Evolutionary conservation across 345 rosid genomes (phyloP).

Genomic region (thale cress (Arabidopsis thaliana)): DNA sequence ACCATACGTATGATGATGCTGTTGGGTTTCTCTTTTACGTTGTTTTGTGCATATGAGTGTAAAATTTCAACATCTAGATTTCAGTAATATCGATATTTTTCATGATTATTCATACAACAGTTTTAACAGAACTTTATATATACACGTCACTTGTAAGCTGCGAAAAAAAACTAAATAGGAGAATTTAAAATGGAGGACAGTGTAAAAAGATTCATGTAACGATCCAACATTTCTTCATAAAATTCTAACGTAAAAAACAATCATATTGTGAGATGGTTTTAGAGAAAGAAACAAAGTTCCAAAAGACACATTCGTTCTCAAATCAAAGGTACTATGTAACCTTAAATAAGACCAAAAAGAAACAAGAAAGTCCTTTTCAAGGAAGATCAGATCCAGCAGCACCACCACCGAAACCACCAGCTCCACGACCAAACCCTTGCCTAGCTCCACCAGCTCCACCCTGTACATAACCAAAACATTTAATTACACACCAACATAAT

Average conservation of each 20-base stretch:
- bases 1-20: background rate
- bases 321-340: constrained; percentile 25
- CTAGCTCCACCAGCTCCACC: constrained; percentile 73
- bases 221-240: constrained; percentile 6
- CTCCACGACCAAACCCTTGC: constrained; percentile 76
- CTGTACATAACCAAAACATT: constrained; percentile 37
- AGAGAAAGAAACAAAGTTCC: constrained; percentile 20
- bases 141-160: too few relatives aligned
- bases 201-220: background rate
- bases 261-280: constrained; percentile 19
- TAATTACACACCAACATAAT: background rate
- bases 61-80: too few relatives aligned
- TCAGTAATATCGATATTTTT: too few relatives aligned
- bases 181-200: background rate
- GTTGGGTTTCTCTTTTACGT: background rate
- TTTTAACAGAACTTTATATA: too few relatives aligned
- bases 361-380: constrained; percentile 43
- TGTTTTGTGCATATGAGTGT: background rate
- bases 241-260: constrained; percentile 16
- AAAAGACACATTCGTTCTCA: constrained; percentile 8
- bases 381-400: constrained; percentile 60
- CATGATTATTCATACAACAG: too few relatives aligned
- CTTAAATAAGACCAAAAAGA: constrained; percentile 10
- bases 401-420: constrained; percentile 58
- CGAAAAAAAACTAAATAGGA: too few relatives aligned